Evolutionary conservation across 1,284 basidiomycete species (phyloP).

Genomic region (Chalciporus sp.): DNA sequence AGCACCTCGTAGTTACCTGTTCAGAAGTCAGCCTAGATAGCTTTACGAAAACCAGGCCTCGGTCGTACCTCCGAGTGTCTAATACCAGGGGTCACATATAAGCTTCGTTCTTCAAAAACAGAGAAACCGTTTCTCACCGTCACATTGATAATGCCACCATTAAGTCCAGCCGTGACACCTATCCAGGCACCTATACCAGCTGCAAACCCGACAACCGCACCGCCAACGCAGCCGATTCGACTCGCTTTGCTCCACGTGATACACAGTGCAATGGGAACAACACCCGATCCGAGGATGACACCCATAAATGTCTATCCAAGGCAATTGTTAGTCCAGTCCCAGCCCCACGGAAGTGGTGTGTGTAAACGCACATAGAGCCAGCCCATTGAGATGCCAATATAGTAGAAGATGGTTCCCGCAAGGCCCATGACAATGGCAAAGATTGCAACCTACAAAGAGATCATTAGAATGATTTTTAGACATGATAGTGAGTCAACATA

Average conservation of each 20-base stretch:
- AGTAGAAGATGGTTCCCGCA: conserved; percentile 85
- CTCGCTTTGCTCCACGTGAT: conserved; percentile 86
- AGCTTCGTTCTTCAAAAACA: neutral
- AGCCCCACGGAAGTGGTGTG: neutral
- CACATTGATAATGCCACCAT: conserved; percentile 75
- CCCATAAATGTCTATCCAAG: conserved; percentile 73
- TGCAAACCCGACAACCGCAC: conserved; percentile 70
- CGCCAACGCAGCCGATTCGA: conserved; percentile 76
- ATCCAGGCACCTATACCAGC: conserved; percentile 82
- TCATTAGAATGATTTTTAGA: conserved; percentile 27
- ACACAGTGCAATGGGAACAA: conserved; percentile 84
- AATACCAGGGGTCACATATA: neutral
- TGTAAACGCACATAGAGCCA: conserved; percentile 77
- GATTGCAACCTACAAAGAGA: conserved; percentile 54
- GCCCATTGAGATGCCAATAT: conserved; percentile 88
- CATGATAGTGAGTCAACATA: conserved; percentile 43
- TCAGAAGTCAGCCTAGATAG: conserved; percentile 13
- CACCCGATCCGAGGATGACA: conserved; percentile 81
- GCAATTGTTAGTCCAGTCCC: neutral
- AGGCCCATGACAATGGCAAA: conserved; percentile 83
- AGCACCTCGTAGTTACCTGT: conserved; percentile 80
- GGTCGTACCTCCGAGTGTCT: conserved; percentile 54
- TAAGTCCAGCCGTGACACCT: conserved; percentile 74
- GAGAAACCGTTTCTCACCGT: conserved; percentile 42
- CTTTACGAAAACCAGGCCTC: neutral